Conservation (phyloP, 371 early-diverging fungal genomes). For the Fennellomyces sp. region DNA sequence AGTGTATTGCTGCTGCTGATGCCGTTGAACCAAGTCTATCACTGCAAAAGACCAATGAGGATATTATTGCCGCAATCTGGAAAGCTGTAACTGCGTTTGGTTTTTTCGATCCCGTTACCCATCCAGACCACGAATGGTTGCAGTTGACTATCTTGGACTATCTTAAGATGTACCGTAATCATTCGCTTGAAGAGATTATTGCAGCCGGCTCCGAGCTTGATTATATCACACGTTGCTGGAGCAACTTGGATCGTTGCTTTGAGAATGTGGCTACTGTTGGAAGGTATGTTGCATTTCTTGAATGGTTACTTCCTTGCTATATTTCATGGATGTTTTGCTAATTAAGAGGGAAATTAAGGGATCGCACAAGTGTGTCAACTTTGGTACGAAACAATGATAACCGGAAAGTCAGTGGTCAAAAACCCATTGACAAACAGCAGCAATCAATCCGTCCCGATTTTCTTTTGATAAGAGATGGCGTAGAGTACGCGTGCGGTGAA, state of each 20-base stretch:
- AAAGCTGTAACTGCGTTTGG: constrained; percentile 7
- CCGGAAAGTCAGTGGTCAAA: background rate
- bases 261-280: background rate
- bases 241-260: constrained; percentile 10
- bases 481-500: constrained; percentile 10
- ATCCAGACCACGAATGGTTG: constrained; percentile 1
- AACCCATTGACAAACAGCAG: constrained; percentile 4
- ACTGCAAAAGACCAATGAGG: background rate
- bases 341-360: background rate
- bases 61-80: constrained; percentile 2
- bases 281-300: background rate
- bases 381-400: constrained; percentile 1
- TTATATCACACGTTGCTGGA: background rate
- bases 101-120: constrained; percentile 4
- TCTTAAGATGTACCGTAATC: background rate
- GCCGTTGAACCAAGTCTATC: background rate
- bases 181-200: background rate
- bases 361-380: constrained; percentile 8
- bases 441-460: constrained; percentile 8
- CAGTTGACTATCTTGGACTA: constrained; percentile 5
- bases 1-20: constrained; percentile 1
- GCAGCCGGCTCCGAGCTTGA: constrained; percentile 10
- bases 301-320: background rate
- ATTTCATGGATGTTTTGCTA: background rate
- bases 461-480: constrained; percentile 3